Evolutionary conservation across 345 rosid species (phyloP).

Genomic region (Linum usitatissimum): DNA sequence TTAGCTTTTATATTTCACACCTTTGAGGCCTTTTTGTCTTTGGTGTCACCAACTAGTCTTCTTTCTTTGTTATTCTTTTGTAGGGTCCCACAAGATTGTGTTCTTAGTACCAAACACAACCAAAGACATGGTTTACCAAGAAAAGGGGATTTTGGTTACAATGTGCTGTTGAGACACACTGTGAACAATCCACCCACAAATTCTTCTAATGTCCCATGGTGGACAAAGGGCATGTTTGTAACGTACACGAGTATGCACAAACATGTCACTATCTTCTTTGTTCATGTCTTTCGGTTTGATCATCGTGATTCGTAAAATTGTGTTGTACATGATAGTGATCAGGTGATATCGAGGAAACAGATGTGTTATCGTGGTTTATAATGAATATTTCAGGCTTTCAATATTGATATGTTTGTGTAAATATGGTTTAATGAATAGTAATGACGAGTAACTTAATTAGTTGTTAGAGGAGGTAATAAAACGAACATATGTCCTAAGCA

Average conservation of each 20-base stretch:
- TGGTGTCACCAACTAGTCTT: conserved; percentile 12
- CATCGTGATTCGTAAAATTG: too few relatives aligned
- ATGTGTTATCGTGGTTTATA: too few relatives aligned
- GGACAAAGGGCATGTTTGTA: neutral
- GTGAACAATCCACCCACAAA: neutral
- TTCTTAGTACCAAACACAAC: neutral
- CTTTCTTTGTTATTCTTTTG: neutral
- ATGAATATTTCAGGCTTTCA: too few relatives aligned
- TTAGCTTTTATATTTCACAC: conserved; percentile 11
- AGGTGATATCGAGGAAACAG: too few relatives aligned
- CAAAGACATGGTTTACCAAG: neutral
- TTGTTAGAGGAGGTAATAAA: too few relatives aligned
- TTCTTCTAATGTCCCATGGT: neutral
- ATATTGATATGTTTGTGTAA: too few relatives aligned
- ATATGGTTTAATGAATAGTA: too few relatives aligned
- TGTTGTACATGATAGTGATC: too few relatives aligned
- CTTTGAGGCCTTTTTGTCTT: conserved; percentile 14
- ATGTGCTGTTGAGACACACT: neutral
- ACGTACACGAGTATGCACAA: neutral
- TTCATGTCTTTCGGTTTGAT: too few relatives aligned
- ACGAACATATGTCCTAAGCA: too few relatives aligned
- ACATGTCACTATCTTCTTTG: too few relatives aligned
- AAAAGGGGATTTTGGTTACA: neutral
- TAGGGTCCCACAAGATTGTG: conserved; percentile 7
- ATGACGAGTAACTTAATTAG: too few relatives aligned